Percentiles rank a stretch among this genome's conserved stretches.
Conservation (phyloP, 75 land plant species). For the Sequoiadendron giganteum region DNA sequence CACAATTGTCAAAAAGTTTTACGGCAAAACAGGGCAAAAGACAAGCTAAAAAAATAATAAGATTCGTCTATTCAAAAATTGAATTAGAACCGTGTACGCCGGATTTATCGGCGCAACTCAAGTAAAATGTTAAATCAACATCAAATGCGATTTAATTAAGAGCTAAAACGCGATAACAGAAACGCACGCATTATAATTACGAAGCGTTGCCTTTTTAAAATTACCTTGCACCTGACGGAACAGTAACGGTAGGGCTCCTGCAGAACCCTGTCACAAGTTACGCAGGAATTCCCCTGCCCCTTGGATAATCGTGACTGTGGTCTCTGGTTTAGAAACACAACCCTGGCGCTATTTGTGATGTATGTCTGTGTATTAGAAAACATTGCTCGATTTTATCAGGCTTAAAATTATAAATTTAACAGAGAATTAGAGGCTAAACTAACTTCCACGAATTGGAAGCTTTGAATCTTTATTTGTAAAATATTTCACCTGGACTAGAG, state of each 20-base stretch:
- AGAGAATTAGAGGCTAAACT: neutral
- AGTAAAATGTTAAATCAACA: constrained; percentile 7
- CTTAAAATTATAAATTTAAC: neutral
- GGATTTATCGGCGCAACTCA: neutral
- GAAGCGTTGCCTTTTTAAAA: neutral
- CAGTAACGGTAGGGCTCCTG: constrained; percentile 62
- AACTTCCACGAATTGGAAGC: neutral
- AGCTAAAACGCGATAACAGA: neutral
- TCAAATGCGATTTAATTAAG: neutral
- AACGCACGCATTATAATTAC: neutral
- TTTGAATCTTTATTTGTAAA: neutral
- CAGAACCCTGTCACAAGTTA: constrained; percentile 58
- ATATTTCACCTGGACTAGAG: constrained; percentile 72
- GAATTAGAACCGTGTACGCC: neutral
- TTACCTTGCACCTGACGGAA: constrained; percentile 77
- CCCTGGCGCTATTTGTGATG: constrained; percentile 70
- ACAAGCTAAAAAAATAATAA: neutral
- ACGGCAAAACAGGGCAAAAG: neutral
- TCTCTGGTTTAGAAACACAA: constrained; percentile 66
- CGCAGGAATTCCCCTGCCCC: constrained; percentile 52
- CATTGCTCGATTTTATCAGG: neutral
- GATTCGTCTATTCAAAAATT: neutral
- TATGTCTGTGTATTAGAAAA: constrained; percentile 38
- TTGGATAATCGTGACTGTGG: constrained; percentile 43
- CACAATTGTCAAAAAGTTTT: neutral